Conservation (phyloP, 306 rosid species). For the Lagenaria siceraria region DNA sequence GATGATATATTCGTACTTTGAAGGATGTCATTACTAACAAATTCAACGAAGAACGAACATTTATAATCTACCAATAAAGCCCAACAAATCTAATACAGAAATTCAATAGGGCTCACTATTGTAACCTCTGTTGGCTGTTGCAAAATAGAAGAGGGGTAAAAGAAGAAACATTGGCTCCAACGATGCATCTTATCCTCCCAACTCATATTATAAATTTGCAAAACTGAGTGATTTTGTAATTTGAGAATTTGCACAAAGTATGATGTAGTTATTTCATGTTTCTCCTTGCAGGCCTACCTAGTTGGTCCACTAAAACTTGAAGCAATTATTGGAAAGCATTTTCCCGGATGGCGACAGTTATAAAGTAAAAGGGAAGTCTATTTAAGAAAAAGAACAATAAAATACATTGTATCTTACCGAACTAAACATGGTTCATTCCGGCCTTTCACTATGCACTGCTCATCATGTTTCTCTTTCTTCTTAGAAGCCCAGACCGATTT, state of each 20-base stretch:
- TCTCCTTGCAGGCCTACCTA: neutral
- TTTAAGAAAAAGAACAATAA: neutral
- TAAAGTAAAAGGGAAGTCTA: neutral
- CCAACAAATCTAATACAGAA: neutral
- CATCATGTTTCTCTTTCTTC: slow-evolving; percentile 88
- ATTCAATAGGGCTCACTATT: neutral
- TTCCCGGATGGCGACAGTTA: neutral
- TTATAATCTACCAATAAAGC: neutral
- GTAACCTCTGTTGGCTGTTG: neutral
- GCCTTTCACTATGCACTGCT: slow-evolving; percentile 62
- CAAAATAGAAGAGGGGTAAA: neutral
- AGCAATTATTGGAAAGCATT: neutral
- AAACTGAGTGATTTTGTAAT: neutral
- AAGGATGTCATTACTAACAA: neutral
- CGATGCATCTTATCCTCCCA: neutral
- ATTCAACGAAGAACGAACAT: neutral
- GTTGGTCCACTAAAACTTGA: neutral
- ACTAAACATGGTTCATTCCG: slow-evolving; percentile 95
- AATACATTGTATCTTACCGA: slow-evolving; percentile 30
- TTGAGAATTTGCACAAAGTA: neutral
- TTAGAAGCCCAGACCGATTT: slow-evolving; percentile 73
- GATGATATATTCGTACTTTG: neutral
- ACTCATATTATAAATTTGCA: neutral
- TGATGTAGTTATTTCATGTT: neutral
- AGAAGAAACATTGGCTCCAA: neutral